These are phyloP conservation scores for Penicillium cosmopolitanum DNA, from an alignment of 495 filamentous ascomycete genomes.

Conservation along the genomic window DNA sequence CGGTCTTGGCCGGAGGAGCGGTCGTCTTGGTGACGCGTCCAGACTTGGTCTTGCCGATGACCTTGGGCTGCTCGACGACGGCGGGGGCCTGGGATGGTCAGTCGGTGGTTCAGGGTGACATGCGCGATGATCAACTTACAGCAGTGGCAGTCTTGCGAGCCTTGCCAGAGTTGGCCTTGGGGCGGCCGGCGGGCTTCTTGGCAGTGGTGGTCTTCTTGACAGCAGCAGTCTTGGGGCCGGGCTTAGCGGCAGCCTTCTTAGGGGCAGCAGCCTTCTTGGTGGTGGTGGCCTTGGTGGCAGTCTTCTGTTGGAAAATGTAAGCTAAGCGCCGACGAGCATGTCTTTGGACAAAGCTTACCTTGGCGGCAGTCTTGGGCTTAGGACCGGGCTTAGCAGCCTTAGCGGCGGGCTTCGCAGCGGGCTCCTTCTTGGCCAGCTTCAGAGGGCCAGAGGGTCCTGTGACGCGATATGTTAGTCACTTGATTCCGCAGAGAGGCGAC, in stretches of 20 bases:
- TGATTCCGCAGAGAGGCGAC: not conserved
- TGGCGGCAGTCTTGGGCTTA: slow-evolving; percentile 34
- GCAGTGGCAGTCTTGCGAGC: slow-evolving; percentile 53
- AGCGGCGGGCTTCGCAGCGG: slow-evolving; percentile 55
- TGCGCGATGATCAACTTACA: slow-evolving; percentile 34
- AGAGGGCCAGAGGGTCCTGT: slow-evolving; percentile 88
- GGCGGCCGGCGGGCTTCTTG: slow-evolving; percentile 35
- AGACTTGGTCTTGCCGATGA: slow-evolving; percentile 85
- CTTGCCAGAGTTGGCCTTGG: slow-evolving; percentile 60
- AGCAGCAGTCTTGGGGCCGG: slow-evolving; percentile 31
- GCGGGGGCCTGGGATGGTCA: slow-evolving; percentile 56
- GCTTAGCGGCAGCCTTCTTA: slow-evolving; percentile 45
- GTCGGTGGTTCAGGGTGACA: slow-evolving; percentile 7
- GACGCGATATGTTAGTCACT: slow-evolving; percentile 42
- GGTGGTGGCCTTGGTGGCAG: slow-evolving; percentile 37
- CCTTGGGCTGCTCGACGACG: slow-evolving; percentile 72
- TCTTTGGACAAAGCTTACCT: slow-evolving; percentile 10
- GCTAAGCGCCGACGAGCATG: not conserved
- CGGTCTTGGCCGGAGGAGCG: slow-evolving; percentile 53
- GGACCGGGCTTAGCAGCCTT: slow-evolving; percentile 47
- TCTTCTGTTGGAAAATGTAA: slow-evolving; percentile 29
- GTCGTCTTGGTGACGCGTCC: slow-evolving; percentile 84
- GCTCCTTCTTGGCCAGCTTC: slow-evolving; percentile 91
- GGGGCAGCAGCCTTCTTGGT: slow-evolving; percentile 46
- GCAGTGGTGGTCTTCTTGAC: slow-evolving; percentile 36